Base-by-base conservation (phyloP, 139 green algal species). In the Picochlorum costavermella region DNA sequence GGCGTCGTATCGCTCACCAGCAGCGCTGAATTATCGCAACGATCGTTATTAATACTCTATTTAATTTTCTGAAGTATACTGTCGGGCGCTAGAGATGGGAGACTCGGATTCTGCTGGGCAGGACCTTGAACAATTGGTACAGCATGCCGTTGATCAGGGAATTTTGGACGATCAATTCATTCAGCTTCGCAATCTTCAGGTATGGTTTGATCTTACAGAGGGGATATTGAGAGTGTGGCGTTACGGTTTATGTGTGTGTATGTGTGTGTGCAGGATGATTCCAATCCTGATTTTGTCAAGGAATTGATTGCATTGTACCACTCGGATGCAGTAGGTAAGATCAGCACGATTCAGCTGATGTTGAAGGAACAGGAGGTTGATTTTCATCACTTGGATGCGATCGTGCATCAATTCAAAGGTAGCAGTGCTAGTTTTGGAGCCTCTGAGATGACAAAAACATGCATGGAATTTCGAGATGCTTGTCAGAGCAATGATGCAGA, bases 361-460 rank as follows among this genome's bases (percentile, higher is more conserved):
- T 26, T 62, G 33, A 20, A 11, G 17, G 6, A 2, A 2, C 6
- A 56, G 14, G 11, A 28, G 28, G 62, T 75, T 2, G 71, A 88
- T 55, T 90, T 79, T 58, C 69, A 72, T 20, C 77, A 88, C 46
- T 63, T 95, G 1, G 87, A 95, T 61, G 70, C 81, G 37, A 64
- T 94, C 2, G 85, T 88, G 60, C 87, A 94, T 68, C 87, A 94
- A 79, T 90, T 94, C 70, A 94, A 94, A 53, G 87, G 87, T 60
- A 90, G 81, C 78, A 84, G 71, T 65, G 84, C 87, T 16, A 87
- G 75, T 53, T 76, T 83, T 58, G 76, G 76, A 23, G 76, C 76
- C 3, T 43, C 50, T 17, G 61, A 59, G 3, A 71, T 78, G 64
- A 69, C 86, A 6, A 51, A 76, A 33, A 68, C 80, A 16, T 94